These are phyloP conservation scores for Pythium aristosporum DNA, from an alignment of 352 stramenopile genomes.

Conservation along the genomic window DNA sequence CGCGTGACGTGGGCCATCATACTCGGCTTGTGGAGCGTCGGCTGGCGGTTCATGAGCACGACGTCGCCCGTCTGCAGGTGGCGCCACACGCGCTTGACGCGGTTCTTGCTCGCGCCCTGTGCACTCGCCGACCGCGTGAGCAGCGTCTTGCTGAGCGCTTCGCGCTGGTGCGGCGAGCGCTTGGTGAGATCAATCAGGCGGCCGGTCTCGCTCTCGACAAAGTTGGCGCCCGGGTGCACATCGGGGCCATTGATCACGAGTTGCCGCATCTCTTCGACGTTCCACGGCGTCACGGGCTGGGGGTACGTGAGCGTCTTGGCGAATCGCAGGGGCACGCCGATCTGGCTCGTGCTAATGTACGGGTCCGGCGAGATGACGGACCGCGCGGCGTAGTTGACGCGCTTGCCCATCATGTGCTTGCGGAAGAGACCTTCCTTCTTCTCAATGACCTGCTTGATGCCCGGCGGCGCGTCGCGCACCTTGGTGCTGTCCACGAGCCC, in stretches of 20 bases:
- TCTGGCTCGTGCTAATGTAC: constrained; percentile 99
- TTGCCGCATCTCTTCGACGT: constrained; percentile 96
- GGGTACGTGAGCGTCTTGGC: constrained; percentile 98
- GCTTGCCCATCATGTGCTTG: constrained; percentile 98
- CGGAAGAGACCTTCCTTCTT: constrained; percentile 99
- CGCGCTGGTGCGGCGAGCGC: constrained; percentile 91
- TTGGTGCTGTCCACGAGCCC: constrained; percentile 82
- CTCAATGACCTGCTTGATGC: constrained; percentile 98
- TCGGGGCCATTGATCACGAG: constrained; percentile 96
- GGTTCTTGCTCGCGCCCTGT: constrained; percentile 79
- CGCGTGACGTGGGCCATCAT: constrained; percentile 99
- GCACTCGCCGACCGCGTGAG: constrained; percentile 87
- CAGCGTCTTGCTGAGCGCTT: constrained; percentile 96
- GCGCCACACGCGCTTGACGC: constrained; percentile 95
- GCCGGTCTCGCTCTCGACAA: constrained; percentile 95
- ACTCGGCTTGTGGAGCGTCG: constrained; percentile 99
- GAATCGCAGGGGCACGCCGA: constrained; percentile 98
- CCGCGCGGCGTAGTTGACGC: constrained; percentile 99
- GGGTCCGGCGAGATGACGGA: constrained; percentile 99
- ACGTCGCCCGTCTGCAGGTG: constrained; percentile 98
- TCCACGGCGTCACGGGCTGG: constrained; percentile 97
- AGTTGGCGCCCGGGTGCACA: constrained; percentile 97
- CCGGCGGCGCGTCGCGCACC: constrained; percentile 74
- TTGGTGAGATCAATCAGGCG: constrained; percentile 94
- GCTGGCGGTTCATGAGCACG: constrained; percentile 99